Percentiles rank a stretch among this genome's conserved stretches.
These are phyloP conservation scores for Cryptosporidium meleagridis DNA, from an alignment of 169 alveolate genomes.

Conservation along the genomic window DNA sequence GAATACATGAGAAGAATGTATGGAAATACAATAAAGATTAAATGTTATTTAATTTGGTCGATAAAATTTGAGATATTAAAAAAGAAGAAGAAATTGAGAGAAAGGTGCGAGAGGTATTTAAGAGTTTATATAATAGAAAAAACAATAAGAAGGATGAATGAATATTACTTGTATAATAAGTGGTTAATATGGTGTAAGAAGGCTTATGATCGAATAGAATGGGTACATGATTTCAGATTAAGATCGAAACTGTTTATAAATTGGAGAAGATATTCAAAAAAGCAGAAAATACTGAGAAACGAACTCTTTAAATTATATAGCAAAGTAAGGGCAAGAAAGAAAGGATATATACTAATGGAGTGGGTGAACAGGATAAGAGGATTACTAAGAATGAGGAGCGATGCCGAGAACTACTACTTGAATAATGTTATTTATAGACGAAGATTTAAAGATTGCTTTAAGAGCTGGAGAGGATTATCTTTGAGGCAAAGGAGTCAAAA, in stretches of 20 bases:
- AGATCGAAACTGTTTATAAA: conserved; percentile 19
- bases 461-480: conserved; percentile 2
- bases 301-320: conserved; percentile 1
- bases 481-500: not conserved
- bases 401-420: not conserved
- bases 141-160: conserved; percentile 29
- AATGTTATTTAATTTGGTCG: conserved; percentile 62
- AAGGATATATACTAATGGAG: not conserved
- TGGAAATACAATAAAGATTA: not conserved
- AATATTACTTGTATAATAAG: conserved; percentile 12
- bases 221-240: conserved; percentile 41
- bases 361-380: conserved; percentile 9
- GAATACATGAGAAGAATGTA: not conserved
- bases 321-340: not conserved
- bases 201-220: conserved; percentile 47
- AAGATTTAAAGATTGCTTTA: not conserved
- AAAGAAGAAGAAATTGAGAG: not conserved
- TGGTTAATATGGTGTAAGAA: conserved; percentile 62
- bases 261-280: conserved; percentile 44
- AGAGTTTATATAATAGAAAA: not conserved
- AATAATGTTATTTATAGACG: not conserved
- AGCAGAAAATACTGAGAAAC: not conserved
- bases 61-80: conserved; percentile 24
- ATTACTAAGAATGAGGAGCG: not conserved
- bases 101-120: not conserved